Percentiles rank a stretch among this genome's conserved stretches.
These are phyloP conservation scores for Verticillium nubilum DNA, from an alignment of 2,329 filamentous ascomycete genomes.

Conservation along the genomic window DNA sequence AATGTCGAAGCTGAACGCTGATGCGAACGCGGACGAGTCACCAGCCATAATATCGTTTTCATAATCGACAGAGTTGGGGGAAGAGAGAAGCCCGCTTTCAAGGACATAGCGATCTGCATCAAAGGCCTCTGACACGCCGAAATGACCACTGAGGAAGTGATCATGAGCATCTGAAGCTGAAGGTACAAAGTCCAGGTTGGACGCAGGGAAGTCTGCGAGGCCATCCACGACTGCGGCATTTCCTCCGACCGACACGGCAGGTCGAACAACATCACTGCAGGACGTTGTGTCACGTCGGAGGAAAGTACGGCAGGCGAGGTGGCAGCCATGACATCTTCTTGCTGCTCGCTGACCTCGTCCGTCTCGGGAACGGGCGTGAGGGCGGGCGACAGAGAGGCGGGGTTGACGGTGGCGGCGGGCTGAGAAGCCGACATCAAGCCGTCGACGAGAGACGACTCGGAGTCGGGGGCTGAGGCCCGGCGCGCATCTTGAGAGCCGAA, in stretches of 20 bases:
- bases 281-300: conserved; percentile 99
- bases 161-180: conserved; percentile 55
- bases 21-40: conserved; percentile 45
- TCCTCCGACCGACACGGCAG: conserved; percentile 98
- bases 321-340: conserved; percentile 18
- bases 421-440: conserved; percentile 35
- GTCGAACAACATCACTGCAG: conserved; percentile 99
- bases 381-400: conserved; percentile 55
- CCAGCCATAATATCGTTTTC: conserved; percentile 62
- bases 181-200: conserved; percentile 39
- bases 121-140: conserved; percentile 63
- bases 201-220: conserved; percentile 35
- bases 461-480: conserved; percentile 17
- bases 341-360: conserved; percentile 20
- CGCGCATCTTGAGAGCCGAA: conserved; percentile 44
- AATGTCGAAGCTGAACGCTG: conserved; percentile 42
- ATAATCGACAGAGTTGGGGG: conserved; percentile 61
- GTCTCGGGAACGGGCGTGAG: conserved; percentile 46
- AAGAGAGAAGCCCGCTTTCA: conserved; percentile 72
- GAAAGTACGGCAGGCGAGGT: conserved; percentile 23
- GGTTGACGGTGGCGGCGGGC: conserved; percentile 50
- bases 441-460: conserved; percentile 31
- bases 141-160: conserved; percentile 65
- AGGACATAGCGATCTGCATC: conserved; percentile 69
- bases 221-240: conserved; percentile 41